Percentiles rank a stretch among this genome's conserved stretches.
phyloP scores from a whole-genome alignment of 2,329 filamentous ascomycete species.

The Neonectria punicea region DNA sequence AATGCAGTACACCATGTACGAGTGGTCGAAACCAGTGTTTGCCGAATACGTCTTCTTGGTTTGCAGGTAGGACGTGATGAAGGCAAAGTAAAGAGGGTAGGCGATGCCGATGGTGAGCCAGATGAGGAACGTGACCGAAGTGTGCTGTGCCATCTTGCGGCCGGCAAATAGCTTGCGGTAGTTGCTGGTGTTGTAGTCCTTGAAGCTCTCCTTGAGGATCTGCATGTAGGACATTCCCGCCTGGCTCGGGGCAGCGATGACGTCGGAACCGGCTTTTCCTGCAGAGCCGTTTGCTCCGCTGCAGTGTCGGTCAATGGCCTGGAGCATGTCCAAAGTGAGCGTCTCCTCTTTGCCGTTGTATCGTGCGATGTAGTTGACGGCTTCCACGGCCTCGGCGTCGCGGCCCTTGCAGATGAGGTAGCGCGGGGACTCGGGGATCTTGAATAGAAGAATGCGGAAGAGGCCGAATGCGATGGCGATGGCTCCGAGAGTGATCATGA shows the following conservation, averaged over 20 bases:
- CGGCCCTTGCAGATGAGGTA: slow-evolving; percentile 55
- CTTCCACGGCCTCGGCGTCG: slow-evolving; percentile 57
- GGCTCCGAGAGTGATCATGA: slow-evolving; percentile 53
- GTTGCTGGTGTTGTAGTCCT: slow-evolving; percentile 39
- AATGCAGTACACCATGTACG: slow-evolving; percentile 50
- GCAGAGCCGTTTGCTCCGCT: not conserved
- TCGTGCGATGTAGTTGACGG: slow-evolving; percentile 56
- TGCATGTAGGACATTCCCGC: slow-evolving; percentile 23
- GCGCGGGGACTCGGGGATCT: slow-evolving; percentile 55
- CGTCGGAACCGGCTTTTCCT: not conserved
- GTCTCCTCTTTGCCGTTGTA: slow-evolving; percentile 42
- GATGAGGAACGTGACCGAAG: slow-evolving; percentile 51
- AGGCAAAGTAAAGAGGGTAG: slow-evolving; percentile 59
- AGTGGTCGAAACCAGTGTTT: slow-evolving; percentile 42
- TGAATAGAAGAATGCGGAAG: slow-evolving; percentile 54
- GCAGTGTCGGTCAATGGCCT: slow-evolving; percentile 27
- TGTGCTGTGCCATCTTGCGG: slow-evolving; percentile 47
- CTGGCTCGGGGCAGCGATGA: not conserved
- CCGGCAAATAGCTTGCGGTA: slow-evolving; percentile 48
- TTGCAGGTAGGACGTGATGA: slow-evolving; percentile 57
- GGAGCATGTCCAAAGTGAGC: slow-evolving; percentile 31
- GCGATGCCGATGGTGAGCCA: slow-evolving; percentile 59
- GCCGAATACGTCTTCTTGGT: slow-evolving; percentile 47
- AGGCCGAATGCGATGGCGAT: slow-evolving; percentile 53
- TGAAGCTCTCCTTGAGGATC: slow-evolving; percentile 42